A percentile compares a stretch with the other conserved stretches of the same genome.
These are phyloP conservation scores for Sporothrix pallida DNA, from an alignment of 2,329 filamentous ascomycete species.

Conservation along the genomic window DNA sequence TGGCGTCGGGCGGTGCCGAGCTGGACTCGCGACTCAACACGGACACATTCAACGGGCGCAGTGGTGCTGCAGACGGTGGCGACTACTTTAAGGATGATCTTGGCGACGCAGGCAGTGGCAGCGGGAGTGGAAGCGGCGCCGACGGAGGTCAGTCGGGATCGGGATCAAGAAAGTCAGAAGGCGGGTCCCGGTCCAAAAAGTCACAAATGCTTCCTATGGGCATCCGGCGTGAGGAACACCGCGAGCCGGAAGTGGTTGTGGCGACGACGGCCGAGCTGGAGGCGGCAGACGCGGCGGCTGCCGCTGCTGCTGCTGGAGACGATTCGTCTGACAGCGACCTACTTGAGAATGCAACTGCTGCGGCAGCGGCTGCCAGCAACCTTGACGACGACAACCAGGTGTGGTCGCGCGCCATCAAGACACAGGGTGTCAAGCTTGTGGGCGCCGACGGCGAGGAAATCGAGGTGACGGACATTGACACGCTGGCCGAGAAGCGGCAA, in stretches of 20 bases:
- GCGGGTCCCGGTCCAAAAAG: slow-evolving; percentile 36
- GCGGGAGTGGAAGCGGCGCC: background rate
- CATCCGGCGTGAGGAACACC: slow-evolving; percentile 60
- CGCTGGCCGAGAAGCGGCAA: slow-evolving; percentile 42
- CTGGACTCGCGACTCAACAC: slow-evolving; percentile 61
- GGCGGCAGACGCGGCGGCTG: slow-evolving; percentile 49
- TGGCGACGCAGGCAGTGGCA: slow-evolving; percentile 42
- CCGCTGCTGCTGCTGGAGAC: slow-evolving; percentile 37
- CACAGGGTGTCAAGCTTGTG: slow-evolving; percentile 50
- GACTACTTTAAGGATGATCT: slow-evolving; percentile 53
- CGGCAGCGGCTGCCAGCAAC: slow-evolving; percentile 28
- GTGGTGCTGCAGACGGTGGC: slow-evolving; percentile 39
- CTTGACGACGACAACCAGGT: slow-evolving; percentile 48
- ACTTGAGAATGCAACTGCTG: slow-evolving; percentile 33
- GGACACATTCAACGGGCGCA: slow-evolving; percentile 58
- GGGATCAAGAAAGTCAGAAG: background rate
- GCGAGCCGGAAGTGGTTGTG: slow-evolving; percentile 59
- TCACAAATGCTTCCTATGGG: slow-evolving; percentile 58
- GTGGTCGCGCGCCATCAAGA: slow-evolving; percentile 51
- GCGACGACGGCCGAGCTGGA: slow-evolving; percentile 64
- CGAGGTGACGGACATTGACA: slow-evolving; percentile 49
- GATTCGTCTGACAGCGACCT: slow-evolving; percentile 40
- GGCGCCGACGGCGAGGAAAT: slow-evolving; percentile 50
- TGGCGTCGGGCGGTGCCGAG: slow-evolving; percentile 42
- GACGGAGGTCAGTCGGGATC: background rate